phyloP scores from a whole-genome alignment of 805 yeast species.

The Candida ipomoeae region DNA sequence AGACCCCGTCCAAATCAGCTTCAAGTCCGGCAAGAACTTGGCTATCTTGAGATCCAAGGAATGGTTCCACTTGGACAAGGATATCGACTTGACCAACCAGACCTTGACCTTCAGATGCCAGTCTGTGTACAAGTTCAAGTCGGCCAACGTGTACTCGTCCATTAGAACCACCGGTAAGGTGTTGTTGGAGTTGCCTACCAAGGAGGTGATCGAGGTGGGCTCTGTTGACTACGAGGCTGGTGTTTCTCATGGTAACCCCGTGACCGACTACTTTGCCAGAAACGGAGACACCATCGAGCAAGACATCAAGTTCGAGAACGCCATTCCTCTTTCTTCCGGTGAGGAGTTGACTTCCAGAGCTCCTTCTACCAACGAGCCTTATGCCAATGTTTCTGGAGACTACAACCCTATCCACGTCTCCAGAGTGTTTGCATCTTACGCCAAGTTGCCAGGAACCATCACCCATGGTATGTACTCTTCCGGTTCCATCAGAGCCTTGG shows the following conservation, averaged over 20 bases:
- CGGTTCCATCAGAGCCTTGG: constrained; percentile 90
- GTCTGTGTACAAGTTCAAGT: constrained; percentile 77
- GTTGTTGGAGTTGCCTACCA: constrained; percentile 83
- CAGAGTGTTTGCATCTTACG: constrained; percentile 89
- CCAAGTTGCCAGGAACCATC: constrained; percentile 92
- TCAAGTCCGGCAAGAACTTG: constrained; percentile 78
- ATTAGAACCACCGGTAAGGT: constrained; percentile 85
- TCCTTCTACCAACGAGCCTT: constrained; percentile 94
- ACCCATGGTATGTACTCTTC: constrained; percentile 99
- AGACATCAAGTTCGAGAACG: constrained; percentile 84
- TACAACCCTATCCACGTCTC: constrained; percentile 98
- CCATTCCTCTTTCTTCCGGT: constrained; percentile 75
- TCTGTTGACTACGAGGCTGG: constrained; percentile 85
- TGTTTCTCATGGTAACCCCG: constrained; percentile 95
- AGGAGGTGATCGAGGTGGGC: constrained; percentile 82
- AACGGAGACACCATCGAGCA: constrained; percentile 93
- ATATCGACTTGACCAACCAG: constrained; percentile 68
- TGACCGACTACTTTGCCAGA: constrained; percentile 86
- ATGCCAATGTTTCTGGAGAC: constrained; percentile 97
- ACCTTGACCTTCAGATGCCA: constrained; percentile 85
- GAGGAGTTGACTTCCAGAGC: constrained; percentile 67
- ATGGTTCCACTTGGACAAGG: constrained; percentile 86
- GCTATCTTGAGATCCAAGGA: constrained; percentile 94
- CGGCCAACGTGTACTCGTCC: constrained; percentile 68
- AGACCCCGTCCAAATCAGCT: constrained; percentile 75